Percentiles rank a stretch among this genome's conserved stretches.
phyloP scores from a whole-genome alignment of 176 grass and related monocot genomes.

The Guadua angustifolia region DNA sequence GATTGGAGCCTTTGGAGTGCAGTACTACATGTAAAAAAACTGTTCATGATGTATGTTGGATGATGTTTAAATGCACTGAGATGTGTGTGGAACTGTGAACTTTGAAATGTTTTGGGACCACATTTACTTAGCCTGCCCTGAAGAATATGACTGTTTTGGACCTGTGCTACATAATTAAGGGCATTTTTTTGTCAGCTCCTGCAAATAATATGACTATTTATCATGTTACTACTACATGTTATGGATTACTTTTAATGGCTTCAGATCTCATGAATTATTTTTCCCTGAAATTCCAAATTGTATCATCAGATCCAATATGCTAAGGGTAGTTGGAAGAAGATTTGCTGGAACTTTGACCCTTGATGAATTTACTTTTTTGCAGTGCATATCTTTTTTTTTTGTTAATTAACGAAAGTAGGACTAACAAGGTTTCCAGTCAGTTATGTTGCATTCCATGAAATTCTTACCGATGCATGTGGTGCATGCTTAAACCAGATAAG shows the following conservation, averaged over 20 bases:
- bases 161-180: neutral
- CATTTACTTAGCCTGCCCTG: slow-evolving; percentile 20
- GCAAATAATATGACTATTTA: slow-evolving; percentile 32
- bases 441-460: neutral
- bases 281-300: neutral
- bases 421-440: neutral
- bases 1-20: slow-evolving; percentile 22
- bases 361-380: slow-evolving; percentile 9
- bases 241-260: neutral
- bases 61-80: slow-evolving; percentile 34
- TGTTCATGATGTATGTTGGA: slow-evolving; percentile 22
- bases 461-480: neutral
- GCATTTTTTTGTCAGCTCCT: neutral
- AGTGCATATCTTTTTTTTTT: slow-evolving; percentile 17
- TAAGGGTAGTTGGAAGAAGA: neutral
- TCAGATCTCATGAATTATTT: neutral
- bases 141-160: slow-evolving; percentile 18
- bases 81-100: neutral
- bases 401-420: slow-evolving; percentile 24
- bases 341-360: slow-evolving; percentile 27
- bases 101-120: slow-evolving; percentile 34
- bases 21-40: slow-evolving; percentile 4
- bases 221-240: neutral
- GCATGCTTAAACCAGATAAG: slow-evolving; percentile 9
- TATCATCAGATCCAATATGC: neutral